Conservation (phyloP, 163 green algal species). For the Picocystis sp. region DNA sequence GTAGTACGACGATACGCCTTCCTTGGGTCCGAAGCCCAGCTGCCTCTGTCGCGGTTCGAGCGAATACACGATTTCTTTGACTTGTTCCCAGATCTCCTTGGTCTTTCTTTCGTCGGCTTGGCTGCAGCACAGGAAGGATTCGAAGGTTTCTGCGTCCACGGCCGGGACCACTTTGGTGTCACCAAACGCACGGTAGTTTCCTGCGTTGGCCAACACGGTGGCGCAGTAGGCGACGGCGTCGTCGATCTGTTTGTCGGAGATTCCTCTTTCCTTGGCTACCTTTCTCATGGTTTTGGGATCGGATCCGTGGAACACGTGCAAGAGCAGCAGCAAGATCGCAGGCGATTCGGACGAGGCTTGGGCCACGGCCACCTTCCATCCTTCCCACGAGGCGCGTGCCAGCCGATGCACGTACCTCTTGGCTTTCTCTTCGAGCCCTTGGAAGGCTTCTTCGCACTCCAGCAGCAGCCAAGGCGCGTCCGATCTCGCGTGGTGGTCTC, state of each 20-base stretch:
- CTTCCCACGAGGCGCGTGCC: conserved; percentile 4
- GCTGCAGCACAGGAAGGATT: too few relatives aligned
- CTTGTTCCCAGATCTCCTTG: too few relatives aligned
- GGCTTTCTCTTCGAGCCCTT: conserved; percentile 1
- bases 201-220: conserved; percentile 9
- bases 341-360: conserved; percentile 13
- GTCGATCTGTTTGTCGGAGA: not conserved
- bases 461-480: conserved; percentile 8
- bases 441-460: conserved; percentile 7
- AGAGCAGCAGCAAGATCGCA: conserved; percentile 9
- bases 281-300: not conserved
- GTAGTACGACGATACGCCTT: too few relatives aligned
- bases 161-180: conserved; percentile 13
- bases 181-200: conserved; percentile 16
- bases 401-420: conserved; percentile 11
- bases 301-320: conserved; percentile 14
- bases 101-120: too few relatives aligned
- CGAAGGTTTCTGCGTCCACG: too few relatives aligned
- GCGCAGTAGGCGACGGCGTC: conserved; percentile 7
- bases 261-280: not conserved
- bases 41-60: too few relatives aligned
- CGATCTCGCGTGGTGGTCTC: conserved; percentile 6
- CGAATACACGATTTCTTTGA: too few relatives aligned
- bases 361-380: conserved; percentile 7
- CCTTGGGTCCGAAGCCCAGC: too few relatives aligned